These are phyloP conservation scores for Apiotrichum akiyoshidainum DNA, from an alignment of 1,284 basidiomycete species.

Conservation along the genomic window DNA sequence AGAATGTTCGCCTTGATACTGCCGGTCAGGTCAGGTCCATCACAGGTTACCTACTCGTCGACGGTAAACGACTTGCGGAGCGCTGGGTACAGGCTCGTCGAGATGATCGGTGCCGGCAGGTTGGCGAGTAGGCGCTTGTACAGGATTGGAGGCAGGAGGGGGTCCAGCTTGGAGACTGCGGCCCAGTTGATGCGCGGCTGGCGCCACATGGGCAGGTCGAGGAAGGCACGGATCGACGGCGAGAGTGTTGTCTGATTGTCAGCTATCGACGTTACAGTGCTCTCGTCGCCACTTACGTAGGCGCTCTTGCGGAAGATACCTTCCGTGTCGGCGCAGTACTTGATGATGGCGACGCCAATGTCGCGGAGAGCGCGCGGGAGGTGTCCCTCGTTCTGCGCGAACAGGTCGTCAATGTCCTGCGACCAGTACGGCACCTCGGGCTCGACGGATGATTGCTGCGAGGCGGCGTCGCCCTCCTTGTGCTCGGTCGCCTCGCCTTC, in stretches of 20 bases:
- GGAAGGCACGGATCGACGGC: slow-evolving; percentile 20
- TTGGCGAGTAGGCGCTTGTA: slow-evolving; percentile 8
- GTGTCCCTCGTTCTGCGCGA: slow-evolving; percentile 21
- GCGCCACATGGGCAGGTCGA: slow-evolving; percentile 25
- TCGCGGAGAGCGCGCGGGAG: slow-evolving; percentile 25
- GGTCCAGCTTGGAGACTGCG: slow-evolving; percentile 32
- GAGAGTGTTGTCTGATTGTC: slow-evolving; percentile 22
- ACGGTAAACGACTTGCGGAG: slow-evolving; percentile 17
- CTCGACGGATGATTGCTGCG: background rate
- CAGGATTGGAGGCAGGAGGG: slow-evolving; percentile 31
- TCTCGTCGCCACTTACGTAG: slow-evolving; percentile 24
- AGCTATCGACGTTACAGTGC: background rate
- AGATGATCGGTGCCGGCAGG: slow-evolving; percentile 23
- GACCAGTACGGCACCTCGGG: slow-evolving; percentile 7
- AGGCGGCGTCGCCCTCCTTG: background rate
- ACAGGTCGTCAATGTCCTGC: slow-evolving; percentile 17
- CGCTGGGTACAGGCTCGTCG: slow-evolving; percentile 18
- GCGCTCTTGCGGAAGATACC: slow-evolving; percentile 41
- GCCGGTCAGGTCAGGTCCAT: slow-evolving; percentile 4
- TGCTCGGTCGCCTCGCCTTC: background rate
- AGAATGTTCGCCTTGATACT: slow-evolving; percentile 26
- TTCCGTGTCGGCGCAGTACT: slow-evolving; percentile 29
- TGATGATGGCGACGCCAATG: slow-evolving; percentile 29
- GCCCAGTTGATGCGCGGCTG: slow-evolving; percentile 38
- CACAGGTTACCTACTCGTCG: slow-evolving; percentile 25